Percentiles rank a stretch among this genome's conserved stretches.
Evolutionary conservation across 106 monocot genomes (phyloP).

Genomic region (Amphibolis antarctica): DNA sequence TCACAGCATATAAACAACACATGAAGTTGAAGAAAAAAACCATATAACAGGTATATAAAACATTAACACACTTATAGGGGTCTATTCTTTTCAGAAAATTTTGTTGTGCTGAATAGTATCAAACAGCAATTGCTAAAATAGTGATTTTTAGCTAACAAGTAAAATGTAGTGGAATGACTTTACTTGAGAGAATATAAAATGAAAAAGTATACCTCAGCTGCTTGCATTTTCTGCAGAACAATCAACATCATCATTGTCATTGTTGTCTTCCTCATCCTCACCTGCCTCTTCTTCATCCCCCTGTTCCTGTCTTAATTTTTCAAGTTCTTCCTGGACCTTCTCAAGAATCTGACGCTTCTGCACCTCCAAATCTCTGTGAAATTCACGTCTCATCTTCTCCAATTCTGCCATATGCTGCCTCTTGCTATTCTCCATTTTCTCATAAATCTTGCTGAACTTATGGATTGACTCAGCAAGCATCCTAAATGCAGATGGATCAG

Average conservation of each 20-base stretch:
- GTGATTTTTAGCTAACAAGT: not conserved
- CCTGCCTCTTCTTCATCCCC: slow-evolving; percentile 20
- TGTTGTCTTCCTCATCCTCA: slow-evolving; percentile 15
- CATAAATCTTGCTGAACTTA: slow-evolving; percentile 70
- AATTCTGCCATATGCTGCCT: slow-evolving; percentile 66
- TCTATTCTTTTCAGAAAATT: not conserved
- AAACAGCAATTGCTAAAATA: not conserved
- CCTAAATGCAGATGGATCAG: not conserved
- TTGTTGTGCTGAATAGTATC: not conserved
- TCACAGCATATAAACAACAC: too few species aligned
- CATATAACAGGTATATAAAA: not conserved
- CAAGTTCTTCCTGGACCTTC: slow-evolving; percentile 62
- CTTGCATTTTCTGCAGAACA: slow-evolving; percentile 43
- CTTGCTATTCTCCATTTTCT: slow-evolving; percentile 73
- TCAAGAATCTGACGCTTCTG: slow-evolving; percentile 64
- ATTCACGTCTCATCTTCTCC: slow-evolving; percentile 81
- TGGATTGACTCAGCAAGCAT: slow-evolving; percentile 49
- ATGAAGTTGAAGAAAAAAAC: too few species aligned
- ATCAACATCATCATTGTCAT: slow-evolving; percentile 29
- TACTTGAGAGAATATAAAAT: slow-evolving; percentile 2
- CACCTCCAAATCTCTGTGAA: slow-evolving; percentile 66
- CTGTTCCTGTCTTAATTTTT: slow-evolving; percentile 38
- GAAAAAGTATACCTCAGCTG: slow-evolving; percentile 24
- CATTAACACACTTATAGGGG: not conserved
- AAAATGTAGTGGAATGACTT: not conserved